Base-by-base conservation (phyloP, 805 yeast genomes). In the Metschnikowia similis region DNA sequence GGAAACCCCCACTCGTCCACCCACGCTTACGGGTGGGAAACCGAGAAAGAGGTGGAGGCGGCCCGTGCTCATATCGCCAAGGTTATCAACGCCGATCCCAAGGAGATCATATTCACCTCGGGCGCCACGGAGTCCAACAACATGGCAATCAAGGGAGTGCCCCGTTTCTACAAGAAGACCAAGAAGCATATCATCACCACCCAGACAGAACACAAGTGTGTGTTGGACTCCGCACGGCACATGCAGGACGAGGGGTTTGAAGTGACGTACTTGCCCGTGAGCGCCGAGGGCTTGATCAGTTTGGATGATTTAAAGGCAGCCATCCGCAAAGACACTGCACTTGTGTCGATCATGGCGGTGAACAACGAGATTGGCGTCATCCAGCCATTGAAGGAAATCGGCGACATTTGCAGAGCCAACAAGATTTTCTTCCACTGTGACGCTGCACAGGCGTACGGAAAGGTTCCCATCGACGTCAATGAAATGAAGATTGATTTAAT, bases 81-180 rank as follows among this genome's bases (percentile, higher is more conserved):
- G 30, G 80, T 94, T 48, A 89, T 94, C 60, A 81, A 83, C 30
- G 99, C 99, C 32, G 96, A 94, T 66, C 88, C 98, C 48, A 92
- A 92, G 72, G 99, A 94, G 71, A 94, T 94, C 60, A 86, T 94
- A 43, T 91, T 94, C 75, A 94, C 98, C 0, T 85, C 95, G 1
- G 99, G 99, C 51, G 99, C 99, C 51, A 94, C 99, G 4, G 99
- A 94, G 69, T 83, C 94, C 41, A 94, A 94, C 73, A 94, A 95
- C 67, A 88, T 89, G 89, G 91, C 87, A 29, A 71, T 94, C 58
- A 94, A 94, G 71, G 99, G 99, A 64, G 96, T 94, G 13, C 92
- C 97, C 2, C 79, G 97, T 53, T 94, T 94, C 70, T 94, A 92
- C 75, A 80, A 82, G 52, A 87, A 86, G 63, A 85, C 92, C 38